phyloP scores from a whole-genome alignment of 306 rosid species.

The Quercus dentata region DNA sequence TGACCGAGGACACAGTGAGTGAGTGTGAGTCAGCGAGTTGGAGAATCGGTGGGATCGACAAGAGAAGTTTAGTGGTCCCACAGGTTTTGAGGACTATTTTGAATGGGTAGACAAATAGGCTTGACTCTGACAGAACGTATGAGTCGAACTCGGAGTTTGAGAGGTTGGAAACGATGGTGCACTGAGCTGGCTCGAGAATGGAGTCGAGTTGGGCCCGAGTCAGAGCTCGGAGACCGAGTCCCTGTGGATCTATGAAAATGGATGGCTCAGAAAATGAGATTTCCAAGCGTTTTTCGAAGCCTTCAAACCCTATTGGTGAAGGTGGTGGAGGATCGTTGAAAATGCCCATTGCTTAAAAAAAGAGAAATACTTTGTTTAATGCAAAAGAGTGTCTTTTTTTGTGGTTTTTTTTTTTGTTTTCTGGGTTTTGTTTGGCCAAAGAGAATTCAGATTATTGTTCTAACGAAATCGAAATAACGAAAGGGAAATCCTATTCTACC shows the following conservation, averaged over 20 bases:
- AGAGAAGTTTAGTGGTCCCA: slow-evolving; percentile 55
- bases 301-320: slow-evolving; percentile 61
- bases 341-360: slow-evolving; percentile 5
- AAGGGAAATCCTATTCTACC: slow-evolving; percentile 17
- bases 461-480: background rate
- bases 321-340: slow-evolving; percentile 2
- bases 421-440: background rate
- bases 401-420: background rate
- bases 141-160: slow-evolving; percentile 53
- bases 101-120: slow-evolving; percentile 46
- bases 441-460: background rate
- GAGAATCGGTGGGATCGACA: slow-evolving; percentile 40
- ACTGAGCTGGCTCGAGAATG: slow-evolving; percentile 49
- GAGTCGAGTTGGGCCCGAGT: slow-evolving; percentile 43
- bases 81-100: slow-evolving; percentile 59
- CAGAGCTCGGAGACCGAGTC: slow-evolving; percentile 46
- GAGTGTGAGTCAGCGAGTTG: slow-evolving; percentile 34
- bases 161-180: slow-evolving; percentile 52
- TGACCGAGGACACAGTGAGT: slow-evolving; percentile 36
- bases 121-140: slow-evolving; percentile 66
- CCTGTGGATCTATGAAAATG: slow-evolving; percentile 34
- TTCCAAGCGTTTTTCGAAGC: slow-evolving; percentile 62
- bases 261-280: slow-evolving; percentile 36
- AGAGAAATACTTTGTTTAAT: background rate
- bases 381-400: background rate